These are phyloP conservation scores for Conticribra guillardii DNA, from an alignment of 108 stramenopile genomes.

Conservation along the genomic window DNA sequence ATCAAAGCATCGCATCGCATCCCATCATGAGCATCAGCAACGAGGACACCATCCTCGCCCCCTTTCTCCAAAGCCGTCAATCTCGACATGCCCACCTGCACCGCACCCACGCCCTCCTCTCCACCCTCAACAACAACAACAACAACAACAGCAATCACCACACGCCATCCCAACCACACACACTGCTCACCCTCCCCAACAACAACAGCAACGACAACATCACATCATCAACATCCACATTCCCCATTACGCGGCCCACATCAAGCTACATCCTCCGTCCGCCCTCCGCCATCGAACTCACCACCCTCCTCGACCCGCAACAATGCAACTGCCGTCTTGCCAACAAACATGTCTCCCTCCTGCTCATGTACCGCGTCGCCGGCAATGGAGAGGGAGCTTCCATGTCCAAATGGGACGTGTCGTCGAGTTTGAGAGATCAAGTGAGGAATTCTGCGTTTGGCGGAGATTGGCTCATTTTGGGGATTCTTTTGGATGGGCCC, in stretches of 20 bases:
- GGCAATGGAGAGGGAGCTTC: slow-evolving; percentile 30
- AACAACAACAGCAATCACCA: no score
- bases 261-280: slow-evolving; percentile 40
- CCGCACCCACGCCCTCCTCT: slow-evolving; percentile 29
- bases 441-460: slow-evolving; percentile 56
- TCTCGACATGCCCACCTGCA: slow-evolving; percentile 28
- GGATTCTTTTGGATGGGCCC: slow-evolving; percentile 21
- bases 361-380: slow-evolving; percentile 40
- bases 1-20: no score
- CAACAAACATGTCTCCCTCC: neutral
- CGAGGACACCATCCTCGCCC: slow-evolving; percentile 19
- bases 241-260: slow-evolving; percentile 1
- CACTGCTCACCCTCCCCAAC: slow-evolving; percentile 37
- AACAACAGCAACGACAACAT: slow-evolving; percentile 11
- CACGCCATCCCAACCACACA: neutral
- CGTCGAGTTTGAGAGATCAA: slow-evolving; percentile 37
- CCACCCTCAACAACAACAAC: neutral
- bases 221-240: slow-evolving; percentile 6
- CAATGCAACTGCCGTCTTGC: slow-evolving; percentile 32
- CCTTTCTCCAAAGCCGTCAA: slow-evolving; percentile 37
- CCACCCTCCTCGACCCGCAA: slow-evolving; percentile 17
- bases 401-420: slow-evolving; percentile 29
- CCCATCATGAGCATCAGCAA: no score
- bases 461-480: slow-evolving; percentile 51
- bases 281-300: slow-evolving; percentile 11